Evolutionary conservation across 208 protist species (phyloP).

Genomic region (Leptomonas seymouri): DNA sequence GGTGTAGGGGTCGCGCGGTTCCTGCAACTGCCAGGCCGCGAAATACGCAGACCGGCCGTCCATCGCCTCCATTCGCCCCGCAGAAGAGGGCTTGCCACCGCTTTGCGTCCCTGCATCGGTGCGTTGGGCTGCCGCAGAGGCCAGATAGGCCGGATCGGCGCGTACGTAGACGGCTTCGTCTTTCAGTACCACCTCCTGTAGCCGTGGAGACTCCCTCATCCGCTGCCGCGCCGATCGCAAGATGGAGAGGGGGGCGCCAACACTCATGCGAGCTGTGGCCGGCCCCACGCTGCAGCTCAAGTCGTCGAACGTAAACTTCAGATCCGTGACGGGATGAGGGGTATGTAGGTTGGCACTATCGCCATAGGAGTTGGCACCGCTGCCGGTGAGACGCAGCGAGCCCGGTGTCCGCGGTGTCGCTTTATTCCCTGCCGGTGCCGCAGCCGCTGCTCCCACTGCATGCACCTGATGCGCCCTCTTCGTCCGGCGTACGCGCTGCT

Average conservation of each 20-base stretch:
- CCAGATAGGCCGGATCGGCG: constrained; percentile 6
- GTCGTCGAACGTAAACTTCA: constrained; percentile 22
- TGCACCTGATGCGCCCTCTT: neutral
- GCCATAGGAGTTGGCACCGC: neutral
- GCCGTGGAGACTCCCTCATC: constrained; percentile 12
- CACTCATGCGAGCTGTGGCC: constrained; percentile 10
- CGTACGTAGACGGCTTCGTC: constrained; percentile 30
- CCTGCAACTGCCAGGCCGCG: neutral
- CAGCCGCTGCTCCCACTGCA: neutral
- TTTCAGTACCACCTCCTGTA: constrained; percentile 21
- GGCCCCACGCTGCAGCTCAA: constrained; percentile 14
- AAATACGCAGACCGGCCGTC: neutral
- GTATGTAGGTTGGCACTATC: neutral
- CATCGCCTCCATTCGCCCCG: neutral
- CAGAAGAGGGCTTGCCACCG: neutral
- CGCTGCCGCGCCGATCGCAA: constrained; percentile 24
- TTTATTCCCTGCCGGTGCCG: neutral
- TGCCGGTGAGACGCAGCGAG: neutral
- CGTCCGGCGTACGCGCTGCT: constrained; percentile 4
- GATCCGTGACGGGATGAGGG: neutral
- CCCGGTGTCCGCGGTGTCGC: neutral
- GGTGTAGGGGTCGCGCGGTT: constrained; percentile 26
- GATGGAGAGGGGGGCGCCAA: constrained; percentile 10
- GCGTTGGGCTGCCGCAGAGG: neutral
- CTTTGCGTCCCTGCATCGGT: neutral